These are phyloP conservation scores for Vitis rupestris DNA, from an alignment of 164 flowering plant species.

Conservation along the genomic window DNA sequence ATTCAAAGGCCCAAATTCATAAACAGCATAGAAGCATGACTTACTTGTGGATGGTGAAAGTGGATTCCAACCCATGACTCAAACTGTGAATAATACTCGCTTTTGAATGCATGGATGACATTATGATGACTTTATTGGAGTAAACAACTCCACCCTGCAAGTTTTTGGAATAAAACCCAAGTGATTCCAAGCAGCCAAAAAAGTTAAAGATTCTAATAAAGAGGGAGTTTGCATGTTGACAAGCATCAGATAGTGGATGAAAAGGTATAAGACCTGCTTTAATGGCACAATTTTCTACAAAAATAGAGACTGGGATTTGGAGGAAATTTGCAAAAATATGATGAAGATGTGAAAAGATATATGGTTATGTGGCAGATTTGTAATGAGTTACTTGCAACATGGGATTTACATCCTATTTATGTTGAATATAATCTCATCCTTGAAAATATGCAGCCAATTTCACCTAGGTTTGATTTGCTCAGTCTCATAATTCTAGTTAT, in stretches of 20 bases:
- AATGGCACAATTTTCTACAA: too few relatives aligned
- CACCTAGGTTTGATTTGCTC: not conserved
- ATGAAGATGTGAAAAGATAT: too few relatives aligned
- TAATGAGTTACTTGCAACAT: too few relatives aligned
- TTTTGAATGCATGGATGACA: constrained; percentile 58
- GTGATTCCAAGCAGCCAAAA: not conserved
- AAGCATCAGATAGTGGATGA: not conserved
- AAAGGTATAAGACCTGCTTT: not conserved
- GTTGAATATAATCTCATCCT: too few relatives aligned
- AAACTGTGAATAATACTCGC: constrained; percentile 37
- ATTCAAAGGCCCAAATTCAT: not conserved
- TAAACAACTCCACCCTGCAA: constrained; percentile 83
- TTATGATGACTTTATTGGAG: constrained; percentile 65
- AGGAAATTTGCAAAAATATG: too few relatives aligned
- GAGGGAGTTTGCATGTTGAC: not conserved
- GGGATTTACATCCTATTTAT: too few relatives aligned
- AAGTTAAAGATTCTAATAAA: constrained; percentile 1
- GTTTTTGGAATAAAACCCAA: not conserved
- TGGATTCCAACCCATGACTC: constrained; percentile 62
- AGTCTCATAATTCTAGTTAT: not conserved
- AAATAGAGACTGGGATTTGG: too few relatives aligned
- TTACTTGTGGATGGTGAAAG: constrained; percentile 61
- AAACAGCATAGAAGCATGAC: constrained; percentile 7
- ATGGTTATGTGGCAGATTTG: too few relatives aligned
- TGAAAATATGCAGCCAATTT: too few relatives aligned